These are phyloP conservation scores for Pseudopyricularia cyperi DNA, from an alignment of 2,329 filamentous ascomycete genomes.

Conservation along the genomic window DNA sequence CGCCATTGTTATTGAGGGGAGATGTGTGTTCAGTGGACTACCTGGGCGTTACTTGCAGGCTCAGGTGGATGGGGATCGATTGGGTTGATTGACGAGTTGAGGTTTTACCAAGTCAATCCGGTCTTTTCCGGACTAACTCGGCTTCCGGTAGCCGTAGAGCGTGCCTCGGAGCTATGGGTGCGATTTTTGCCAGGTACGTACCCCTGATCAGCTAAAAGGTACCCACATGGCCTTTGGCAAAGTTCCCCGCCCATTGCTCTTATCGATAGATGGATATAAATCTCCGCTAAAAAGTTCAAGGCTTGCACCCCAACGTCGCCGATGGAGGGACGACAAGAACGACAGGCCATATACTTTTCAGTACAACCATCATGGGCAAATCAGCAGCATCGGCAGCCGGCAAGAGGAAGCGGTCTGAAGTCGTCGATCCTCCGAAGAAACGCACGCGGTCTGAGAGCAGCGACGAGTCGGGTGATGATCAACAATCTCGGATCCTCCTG, in stretches of 20 bases:
- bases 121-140: slow-evolving; percentile 18
- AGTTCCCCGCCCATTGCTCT: not conserved
- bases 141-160: slow-evolving; percentile 14
- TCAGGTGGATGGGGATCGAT: not conserved
- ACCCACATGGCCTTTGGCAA: not conserved
- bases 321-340: too few relatives aligned
- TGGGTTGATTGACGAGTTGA: slow-evolving; percentile 14
- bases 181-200: not conserved
- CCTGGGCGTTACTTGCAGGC: slow-evolving; percentile 23
- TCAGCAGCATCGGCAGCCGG: slow-evolving; percentile 12
- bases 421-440: slow-evolving; percentile 33
- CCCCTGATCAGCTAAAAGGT: slow-evolving; percentile 7
- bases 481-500: slow-evolving; percentile 54
- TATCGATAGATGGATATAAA: not conserved
- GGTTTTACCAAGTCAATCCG: slow-evolving; percentile 28
- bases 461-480: slow-evolving; percentile 33
- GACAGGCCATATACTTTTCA: too few relatives aligned
- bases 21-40: slow-evolving; percentile 21
- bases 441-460: slow-evolving; percentile 34
- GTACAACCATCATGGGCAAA: not conserved
- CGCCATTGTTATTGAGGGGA: slow-evolving; percentile 71
- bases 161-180: not conserved
- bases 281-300: not conserved
- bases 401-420: slow-evolving; percentile 39
- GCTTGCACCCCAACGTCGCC: not conserved